These are phyloP conservation scores for Singerocomus inundabilis DNA, from an alignment of 1,284 basidiomycete genomes.

Conservation along the genomic window DNA sequence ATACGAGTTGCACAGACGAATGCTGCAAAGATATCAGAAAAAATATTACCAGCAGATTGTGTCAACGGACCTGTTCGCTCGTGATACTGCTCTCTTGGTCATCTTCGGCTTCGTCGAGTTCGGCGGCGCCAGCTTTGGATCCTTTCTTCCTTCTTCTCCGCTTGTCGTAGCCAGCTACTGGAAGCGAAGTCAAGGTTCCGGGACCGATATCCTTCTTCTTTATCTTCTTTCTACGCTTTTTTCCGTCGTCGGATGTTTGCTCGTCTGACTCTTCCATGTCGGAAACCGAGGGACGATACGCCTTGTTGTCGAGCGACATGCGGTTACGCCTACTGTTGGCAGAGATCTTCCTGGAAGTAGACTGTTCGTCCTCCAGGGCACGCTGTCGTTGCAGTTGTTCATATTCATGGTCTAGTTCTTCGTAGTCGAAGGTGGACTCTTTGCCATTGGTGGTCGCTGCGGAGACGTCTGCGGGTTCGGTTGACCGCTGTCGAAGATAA, in stretches of 20 bases:
- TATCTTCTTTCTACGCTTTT: slow-evolving; percentile 51
- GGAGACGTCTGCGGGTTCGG: slow-evolving; percentile 44
- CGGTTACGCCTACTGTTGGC: slow-evolving; percentile 50
- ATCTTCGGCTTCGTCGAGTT: slow-evolving; percentile 27
- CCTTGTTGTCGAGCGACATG: slow-evolving; percentile 74
- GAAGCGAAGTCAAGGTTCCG: slow-evolving; percentile 62
- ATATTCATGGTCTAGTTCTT: slow-evolving; percentile 67
- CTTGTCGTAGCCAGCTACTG: slow-evolving; percentile 60
- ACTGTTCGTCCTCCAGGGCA: slow-evolving; percentile 39
- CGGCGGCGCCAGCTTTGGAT: slow-evolving; percentile 33
- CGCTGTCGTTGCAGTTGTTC: slow-evolving; percentile 28
- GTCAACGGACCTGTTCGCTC: slow-evolving; percentile 34
- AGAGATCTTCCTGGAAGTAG: slow-evolving; percentile 25
- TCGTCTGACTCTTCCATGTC: slow-evolving; percentile 63
- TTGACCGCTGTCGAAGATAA: slow-evolving; percentile 58
- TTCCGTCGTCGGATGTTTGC: slow-evolving; percentile 53
- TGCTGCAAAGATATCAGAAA: slow-evolving; percentile 22
- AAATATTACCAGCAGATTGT: not conserved
- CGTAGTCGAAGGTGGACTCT: slow-evolving; percentile 73
- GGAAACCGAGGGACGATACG: slow-evolving; percentile 65
- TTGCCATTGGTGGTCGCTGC: slow-evolving; percentile 39
- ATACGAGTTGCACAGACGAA: slow-evolving; percentile 33
- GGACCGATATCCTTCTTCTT: slow-evolving; percentile 54
- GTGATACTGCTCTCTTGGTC: slow-evolving; percentile 36
- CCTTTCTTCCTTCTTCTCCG: slow-evolving; percentile 46